phyloP scores from a whole-genome alignment of 106 monocot genomes.

The Dendrobium officinale region DNA sequence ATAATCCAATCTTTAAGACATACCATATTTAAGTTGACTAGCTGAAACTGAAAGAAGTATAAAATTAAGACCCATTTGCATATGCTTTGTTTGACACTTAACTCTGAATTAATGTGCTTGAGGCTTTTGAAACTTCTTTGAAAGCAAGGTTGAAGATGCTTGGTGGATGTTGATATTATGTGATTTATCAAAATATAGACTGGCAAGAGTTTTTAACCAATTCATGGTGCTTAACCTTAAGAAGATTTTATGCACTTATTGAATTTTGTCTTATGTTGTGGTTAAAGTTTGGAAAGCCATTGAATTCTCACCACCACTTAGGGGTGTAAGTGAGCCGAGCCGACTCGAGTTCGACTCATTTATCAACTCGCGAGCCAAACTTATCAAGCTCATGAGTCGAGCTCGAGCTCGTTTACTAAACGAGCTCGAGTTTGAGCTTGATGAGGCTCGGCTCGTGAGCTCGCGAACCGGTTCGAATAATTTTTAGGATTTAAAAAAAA shows the following conservation, averaged over 20 bases:
- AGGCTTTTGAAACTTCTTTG: background rate
- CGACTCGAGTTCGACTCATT: no score
- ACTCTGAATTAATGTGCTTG: background rate
- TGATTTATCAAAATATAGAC: background rate
- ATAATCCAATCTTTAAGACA: no score
- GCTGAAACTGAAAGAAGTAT: background rate
- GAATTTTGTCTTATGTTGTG: background rate
- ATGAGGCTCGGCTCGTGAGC: no score
- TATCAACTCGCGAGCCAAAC: no score
- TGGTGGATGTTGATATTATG: background rate
- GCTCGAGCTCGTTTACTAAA: no score
- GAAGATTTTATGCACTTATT: background rate
- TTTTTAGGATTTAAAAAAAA: no score
- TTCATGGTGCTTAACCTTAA: background rate
- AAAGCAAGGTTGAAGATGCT: background rate
- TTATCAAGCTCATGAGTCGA: no score
- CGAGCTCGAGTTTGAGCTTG: no score
- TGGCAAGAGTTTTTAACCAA: background rate
- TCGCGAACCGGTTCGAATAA: no score
- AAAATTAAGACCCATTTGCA: background rate
- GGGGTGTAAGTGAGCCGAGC: no score
- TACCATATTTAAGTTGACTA: background rate
- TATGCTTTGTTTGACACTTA: background rate
- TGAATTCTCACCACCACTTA: background rate
- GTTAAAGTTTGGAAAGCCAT: background rate